A percentile compares a stretch with the other conserved stretches of the same genome.
These are phyloP conservation scores for Hydrangea macrophylla DNA, from an alignment of 148 eudicot species.

Conservation along the genomic window DNA sequence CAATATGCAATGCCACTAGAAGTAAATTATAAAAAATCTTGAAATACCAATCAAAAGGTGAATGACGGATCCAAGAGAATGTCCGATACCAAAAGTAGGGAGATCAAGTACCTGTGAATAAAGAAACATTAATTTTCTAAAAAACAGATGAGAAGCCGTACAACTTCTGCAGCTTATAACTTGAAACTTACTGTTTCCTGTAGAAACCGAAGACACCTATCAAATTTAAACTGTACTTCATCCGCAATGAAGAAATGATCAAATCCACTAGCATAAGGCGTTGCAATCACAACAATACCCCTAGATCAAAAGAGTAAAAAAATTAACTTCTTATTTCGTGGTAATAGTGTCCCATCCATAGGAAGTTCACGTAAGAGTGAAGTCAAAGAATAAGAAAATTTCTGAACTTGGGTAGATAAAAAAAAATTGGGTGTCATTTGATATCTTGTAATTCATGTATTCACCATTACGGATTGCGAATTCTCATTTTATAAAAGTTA, in stretches of 20 bases:
- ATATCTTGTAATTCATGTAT: too few species aligned
- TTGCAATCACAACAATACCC: slow-evolving; percentile 88
- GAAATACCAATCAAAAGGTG: slow-evolving; percentile 82
- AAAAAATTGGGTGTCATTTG: too few species aligned
- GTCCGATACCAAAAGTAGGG: slow-evolving; percentile 92
- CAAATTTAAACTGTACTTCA: slow-evolving; percentile 93
- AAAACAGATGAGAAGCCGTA: slow-evolving; percentile 9
- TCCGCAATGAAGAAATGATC: slow-evolving; percentile 96
- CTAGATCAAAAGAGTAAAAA: slow-evolving; percentile 37
- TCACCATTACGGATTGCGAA: too few species aligned
- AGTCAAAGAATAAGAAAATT: too few species aligned
- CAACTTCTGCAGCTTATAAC: slow-evolving; percentile 1
- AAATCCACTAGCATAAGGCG: slow-evolving; percentile 99
- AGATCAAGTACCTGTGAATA: slow-evolving; percentile 59
- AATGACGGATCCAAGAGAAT: slow-evolving; percentile 91
- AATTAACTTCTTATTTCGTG: not conserved
- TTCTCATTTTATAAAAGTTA: too few species aligned
- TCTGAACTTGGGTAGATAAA: too few species aligned
- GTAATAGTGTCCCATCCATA: too few species aligned
- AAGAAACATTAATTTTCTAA: slow-evolving; percentile 1
- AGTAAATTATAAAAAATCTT: not conserved
- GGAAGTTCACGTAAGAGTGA: too few species aligned
- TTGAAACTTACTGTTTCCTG: slow-evolving; percentile 58
- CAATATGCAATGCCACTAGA: not conserved
- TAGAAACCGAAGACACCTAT: slow-evolving; percentile 71